Conservation (phyloP, 2,329 filamentous ascomycete genomes). For the Ploettnerulaceae sp. region DNA sequence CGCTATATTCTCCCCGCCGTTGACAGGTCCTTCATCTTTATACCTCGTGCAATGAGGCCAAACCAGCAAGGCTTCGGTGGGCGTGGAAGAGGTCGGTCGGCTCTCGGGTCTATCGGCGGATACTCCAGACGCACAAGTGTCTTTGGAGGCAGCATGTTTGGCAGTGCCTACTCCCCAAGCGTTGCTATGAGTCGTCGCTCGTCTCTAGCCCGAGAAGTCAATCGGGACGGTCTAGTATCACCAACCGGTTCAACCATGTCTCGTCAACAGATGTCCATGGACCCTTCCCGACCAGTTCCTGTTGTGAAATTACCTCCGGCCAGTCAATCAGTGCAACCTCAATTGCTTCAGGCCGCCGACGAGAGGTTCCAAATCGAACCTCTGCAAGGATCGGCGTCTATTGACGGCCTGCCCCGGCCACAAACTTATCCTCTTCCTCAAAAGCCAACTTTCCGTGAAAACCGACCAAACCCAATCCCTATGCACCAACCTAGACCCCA, state of each 20-base stretch:
- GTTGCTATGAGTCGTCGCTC: slow-evolving; percentile 85
- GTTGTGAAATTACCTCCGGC: slow-evolving; percentile 76
- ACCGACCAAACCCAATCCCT: slow-evolving; percentile 49
- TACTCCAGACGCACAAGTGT: slow-evolving; percentile 79
- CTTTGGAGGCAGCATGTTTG: slow-evolving; percentile 61
- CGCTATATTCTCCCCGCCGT: slow-evolving; percentile 87
- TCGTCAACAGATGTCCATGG: slow-evolving; percentile 56
- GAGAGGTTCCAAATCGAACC: slow-evolving; percentile 24
- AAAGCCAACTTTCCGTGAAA: slow-evolving; percentile 55
- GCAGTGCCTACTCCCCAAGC: slow-evolving; percentile 81
- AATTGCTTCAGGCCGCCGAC: slow-evolving; percentile 32
- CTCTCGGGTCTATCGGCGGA: slow-evolving; percentile 60
- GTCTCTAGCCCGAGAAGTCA: slow-evolving; percentile 64
- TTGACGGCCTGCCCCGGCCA: slow-evolving; percentile 43
- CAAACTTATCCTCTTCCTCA: slow-evolving; percentile 55
- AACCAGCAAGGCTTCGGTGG: slow-evolving; percentile 76
- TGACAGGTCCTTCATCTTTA: slow-evolving; percentile 96
- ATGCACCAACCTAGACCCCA: slow-evolving; percentile 96
- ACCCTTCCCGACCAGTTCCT: slow-evolving; percentile 66
- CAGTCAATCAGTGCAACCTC: slow-evolving; percentile 28
- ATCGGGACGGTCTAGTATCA: slow-evolving; percentile 71
- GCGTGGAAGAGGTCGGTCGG: slow-evolving; percentile 66
- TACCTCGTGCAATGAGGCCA: slow-evolving; percentile 85
- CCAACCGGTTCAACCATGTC: slow-evolving; percentile 76
- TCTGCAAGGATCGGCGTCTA: slow-evolving; percentile 21